Base-by-base conservation (phyloP, 2,329 filamentous ascomycete genomes). In the Bertia moriformis region DNA sequence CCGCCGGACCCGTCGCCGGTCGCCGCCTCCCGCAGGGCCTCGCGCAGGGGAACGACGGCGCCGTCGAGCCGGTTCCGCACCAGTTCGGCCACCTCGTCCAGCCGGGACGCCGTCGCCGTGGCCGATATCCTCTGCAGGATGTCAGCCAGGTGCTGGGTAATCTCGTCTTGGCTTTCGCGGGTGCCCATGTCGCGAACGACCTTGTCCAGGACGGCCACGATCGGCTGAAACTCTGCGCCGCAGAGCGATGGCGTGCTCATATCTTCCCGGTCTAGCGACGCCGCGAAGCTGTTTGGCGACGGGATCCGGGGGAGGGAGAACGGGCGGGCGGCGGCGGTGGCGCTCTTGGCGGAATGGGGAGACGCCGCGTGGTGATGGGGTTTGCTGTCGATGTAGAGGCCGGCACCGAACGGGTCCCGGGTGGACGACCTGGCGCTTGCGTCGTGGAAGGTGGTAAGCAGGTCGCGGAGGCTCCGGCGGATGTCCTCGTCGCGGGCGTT, bases 141-240 rank as follows among this genome's bases (percentile, higher is more conserved):
- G 41, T 69, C 65, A 32, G 59, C 42, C n/a, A 51, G 39, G 38
- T 48, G 40, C 19, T 44, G 43, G 13, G 45, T 40, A 7, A 49
- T 41, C 17, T 63, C 61, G 40, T 80, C 76, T 50, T 82, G 75
- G 10, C 75, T 75, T 51, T 81, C 77, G 48, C 78, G 81, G 12
- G 77, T 82, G 3, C 75, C 76, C 77, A 83, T 83, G 49, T 83
- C 77, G 20, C 76, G 68, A 39, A 81, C 64, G 42, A 83, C 77
- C 56, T 80, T 80, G 56, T 82, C 78, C 35, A 81, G 61, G 56
- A 80, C 69, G 3, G 76, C 76, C 37, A 81, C 20, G 75, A 75
- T 12, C 43, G 74, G 73, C 12, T 74, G 73, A 47, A 79, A 75
- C 27, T 51, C 49, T 4, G 71, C 71, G 42, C 63, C 68, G 10